Evolutionary conservation across 768 basidiomycete genomes (phyloP).

Genomic region (Boletus barrowsii): DNA sequence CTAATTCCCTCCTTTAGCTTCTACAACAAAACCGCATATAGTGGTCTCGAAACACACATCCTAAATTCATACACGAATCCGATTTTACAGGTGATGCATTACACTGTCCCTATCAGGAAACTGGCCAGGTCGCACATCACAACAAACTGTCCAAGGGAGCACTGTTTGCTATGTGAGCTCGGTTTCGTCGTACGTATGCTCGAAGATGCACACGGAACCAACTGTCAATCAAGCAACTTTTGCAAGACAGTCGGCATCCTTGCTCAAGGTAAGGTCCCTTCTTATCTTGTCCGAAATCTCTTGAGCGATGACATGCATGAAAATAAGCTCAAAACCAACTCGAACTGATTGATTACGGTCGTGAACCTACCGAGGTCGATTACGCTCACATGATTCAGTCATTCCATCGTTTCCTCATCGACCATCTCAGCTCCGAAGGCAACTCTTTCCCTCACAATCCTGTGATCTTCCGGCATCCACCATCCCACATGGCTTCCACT

Average conservation of each 20-base stretch:
- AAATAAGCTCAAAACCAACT: slow-evolving; percentile 66
- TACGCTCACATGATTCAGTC: slow-evolving; percentile 90
- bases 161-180: slow-evolving; percentile 92
- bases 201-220: slow-evolving; percentile 89
- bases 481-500: slow-evolving; percentile 1
- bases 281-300: not conserved
- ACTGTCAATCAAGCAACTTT: slow-evolving; percentile 97
- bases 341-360: slow-evolving; percentile 85
- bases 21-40: slow-evolving; percentile 88
- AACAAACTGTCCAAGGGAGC: slow-evolving; percentile 82
- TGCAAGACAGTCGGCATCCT: slow-evolving; percentile 90
- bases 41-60: slow-evolving; percentile 95
- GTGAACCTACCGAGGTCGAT: slow-evolving; percentile 67
- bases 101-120: slow-evolving; percentile 68
- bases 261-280: slow-evolving; percentile 64
- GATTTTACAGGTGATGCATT: slow-evolving; percentile 87
- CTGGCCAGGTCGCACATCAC: slow-evolving; percentile 92
- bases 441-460: slow-evolving; percentile 63
- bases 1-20: slow-evolving; percentile 49
- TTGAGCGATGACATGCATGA: not conserved
- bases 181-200: slow-evolving; percentile 95
- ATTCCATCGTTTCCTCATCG: slow-evolving; percentile 92
- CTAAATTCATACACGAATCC: slow-evolving; percentile 96
- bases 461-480: slow-evolving; percentile 38
- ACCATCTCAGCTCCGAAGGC: slow-evolving; percentile 76